These are phyloP conservation scores for Fistulifera solaris DNA, from an alignment of 108 stramenopile genomes.

Conservation along the genomic window DNA sequence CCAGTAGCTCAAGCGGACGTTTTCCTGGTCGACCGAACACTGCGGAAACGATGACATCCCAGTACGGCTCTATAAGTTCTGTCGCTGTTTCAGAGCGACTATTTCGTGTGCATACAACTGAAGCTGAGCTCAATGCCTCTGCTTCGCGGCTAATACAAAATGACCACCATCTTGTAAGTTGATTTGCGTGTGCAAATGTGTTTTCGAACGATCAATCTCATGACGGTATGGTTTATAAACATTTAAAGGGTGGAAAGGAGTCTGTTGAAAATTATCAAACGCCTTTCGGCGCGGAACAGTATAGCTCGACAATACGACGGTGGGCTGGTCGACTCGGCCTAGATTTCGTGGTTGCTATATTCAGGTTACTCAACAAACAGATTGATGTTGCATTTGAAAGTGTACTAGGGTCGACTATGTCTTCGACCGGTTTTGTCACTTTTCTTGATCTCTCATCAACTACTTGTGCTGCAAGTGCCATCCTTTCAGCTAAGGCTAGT, in stretches of 20 bases:
- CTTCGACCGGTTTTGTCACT: slow-evolving; percentile 84
- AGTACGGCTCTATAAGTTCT: slow-evolving; percentile 26
- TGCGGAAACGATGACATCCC: slow-evolving; percentile 41
- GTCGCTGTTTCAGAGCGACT: slow-evolving; percentile 5
- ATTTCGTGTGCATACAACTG: too few species aligned
- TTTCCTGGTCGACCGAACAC: slow-evolving; percentile 8
- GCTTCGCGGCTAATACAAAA: too few species aligned
- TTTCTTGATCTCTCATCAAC: slow-evolving; percentile 72
- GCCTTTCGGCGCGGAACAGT: too few species aligned
- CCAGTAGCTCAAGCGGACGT: slow-evolving; percentile 8
- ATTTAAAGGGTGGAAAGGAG: too few species aligned
- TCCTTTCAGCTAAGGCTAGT: slow-evolving; percentile 58
- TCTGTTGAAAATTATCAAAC: too few species aligned
- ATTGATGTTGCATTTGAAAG: slow-evolving; percentile 27
- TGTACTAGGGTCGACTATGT: slow-evolving; percentile 71
- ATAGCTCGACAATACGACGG: slow-evolving; percentile 6
- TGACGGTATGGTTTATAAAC: too few species aligned
- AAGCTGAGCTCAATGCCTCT: too few species aligned
- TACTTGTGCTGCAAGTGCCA: slow-evolving; percentile 60
- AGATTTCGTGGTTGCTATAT: slow-evolving; percentile 43
- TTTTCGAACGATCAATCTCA: too few species aligned
- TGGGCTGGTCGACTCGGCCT: slow-evolving; percentile 46
- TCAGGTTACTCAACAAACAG: slow-evolving; percentile 38
- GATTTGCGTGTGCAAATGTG: too few species aligned
- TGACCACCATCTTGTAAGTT: too few species aligned